Base-by-base conservation (phyloP, 306 rosid species). In the Psophocarpus tetragonolobus region DNA sequence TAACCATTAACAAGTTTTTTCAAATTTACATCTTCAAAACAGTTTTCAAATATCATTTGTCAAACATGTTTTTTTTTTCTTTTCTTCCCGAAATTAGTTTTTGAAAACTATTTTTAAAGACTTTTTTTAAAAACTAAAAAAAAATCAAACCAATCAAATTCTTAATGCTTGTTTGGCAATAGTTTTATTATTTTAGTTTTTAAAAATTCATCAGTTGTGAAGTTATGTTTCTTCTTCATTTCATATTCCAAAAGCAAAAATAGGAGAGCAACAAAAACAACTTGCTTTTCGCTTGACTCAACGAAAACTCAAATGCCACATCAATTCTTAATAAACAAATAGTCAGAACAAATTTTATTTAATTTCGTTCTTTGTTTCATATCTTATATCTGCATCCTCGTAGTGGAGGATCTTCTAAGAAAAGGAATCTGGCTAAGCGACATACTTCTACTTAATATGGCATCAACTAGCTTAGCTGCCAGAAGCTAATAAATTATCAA, bases 281-380 rank as follows among this genome's bases (percentile, higher is more conserved):
- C 23, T 14, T 41, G 65, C 53, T 38, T 47, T 21, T 32, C 30
- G 14, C 36, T 29, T 60, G 29, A 68, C 48, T 21, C 51, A 47
- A 7, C 8, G 36, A 74, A 81, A 76, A 21, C 18, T 58, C 45
- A 77, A 72, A 39, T 50, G 57, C 39, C 21, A 30, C 70, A 69
- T 44, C 74, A 68, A 18, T 47, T 69, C 42, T 39, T 8, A 41
- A 5, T 4, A 4, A 29, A 53, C n/a, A 54, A 9, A 51, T 5
- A 13, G 1, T 39, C 10, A 54, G 58, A 57, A 35, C 21, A 78
- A 32, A n/a, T 29, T 11, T 26, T 36, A 56, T 15, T 41, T 39
- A 14, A 18, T 4, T 8, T 65, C 67, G 8, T 65, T 65, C 67
- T 13, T 65, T 13, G 51, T 53, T 81, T 24, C 76, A 51, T n/a